These are phyloP conservation scores for Daphne laureola DNA, from an alignment of 441 rosid genomes.

Conservation along the genomic window DNA sequence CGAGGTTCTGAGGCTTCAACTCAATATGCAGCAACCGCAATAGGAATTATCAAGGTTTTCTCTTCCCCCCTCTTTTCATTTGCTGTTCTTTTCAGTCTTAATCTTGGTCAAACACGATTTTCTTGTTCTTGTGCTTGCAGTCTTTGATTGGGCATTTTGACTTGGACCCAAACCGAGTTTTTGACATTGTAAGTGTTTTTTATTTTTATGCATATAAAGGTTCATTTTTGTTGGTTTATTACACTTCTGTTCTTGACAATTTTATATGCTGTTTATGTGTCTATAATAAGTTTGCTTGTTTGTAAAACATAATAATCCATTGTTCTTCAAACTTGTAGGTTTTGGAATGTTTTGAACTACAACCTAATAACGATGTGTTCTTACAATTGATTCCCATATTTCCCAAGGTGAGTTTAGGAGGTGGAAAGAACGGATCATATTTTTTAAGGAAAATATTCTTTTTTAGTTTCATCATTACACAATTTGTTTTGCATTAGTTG, in stretches of 20 bases:
- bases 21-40: constrained; percentile 59
- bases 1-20: constrained; percentile 69
- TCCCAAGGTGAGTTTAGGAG: constrained; percentile 59
- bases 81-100: constrained; percentile 14
- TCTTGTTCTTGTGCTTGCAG: constrained; percentile 45
- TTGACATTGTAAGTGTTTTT: constrained; percentile 82
- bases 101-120: constrained; percentile 14
- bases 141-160: constrained; percentile 99
- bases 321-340: constrained; percentile 46
- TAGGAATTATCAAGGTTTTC: constrained; percentile 94
- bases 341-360: constrained; percentile 96
- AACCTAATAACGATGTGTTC: constrained; percentile 63
- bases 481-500: too few relatives aligned
- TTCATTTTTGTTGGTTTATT: background rate
- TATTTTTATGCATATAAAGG: background rate
- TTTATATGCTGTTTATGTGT: constrained; percentile 5
- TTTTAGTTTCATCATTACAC: too few relatives aligned
- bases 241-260: background rate
- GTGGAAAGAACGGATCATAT: too few relatives aligned
- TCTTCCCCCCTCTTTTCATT: constrained; percentile 10
- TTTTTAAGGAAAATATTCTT: too few relatives aligned
- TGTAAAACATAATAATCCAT: constrained; percentile 2
- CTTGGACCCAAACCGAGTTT: constrained; percentile 99
- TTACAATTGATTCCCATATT: constrained; percentile 91
- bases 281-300: background rate